phyloP scores from a whole-genome alignment of 1,284 basidiomycete species.

The Coniferiporia weirii region DNA sequence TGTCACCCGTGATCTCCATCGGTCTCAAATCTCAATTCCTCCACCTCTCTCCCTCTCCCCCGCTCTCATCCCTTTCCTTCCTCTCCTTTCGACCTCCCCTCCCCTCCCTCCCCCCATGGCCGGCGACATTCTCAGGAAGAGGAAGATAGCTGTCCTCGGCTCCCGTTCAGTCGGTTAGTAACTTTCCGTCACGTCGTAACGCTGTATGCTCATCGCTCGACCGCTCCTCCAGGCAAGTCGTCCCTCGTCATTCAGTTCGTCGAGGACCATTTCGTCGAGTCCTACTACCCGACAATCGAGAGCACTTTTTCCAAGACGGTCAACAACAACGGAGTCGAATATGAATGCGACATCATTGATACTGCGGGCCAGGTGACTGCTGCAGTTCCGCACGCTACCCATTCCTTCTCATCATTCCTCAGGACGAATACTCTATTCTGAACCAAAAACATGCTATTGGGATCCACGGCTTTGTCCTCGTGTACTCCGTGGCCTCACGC shows the following conservation, averaged over 20 bases:
- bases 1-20: conserved; percentile 7
- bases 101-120: conserved; percentile 33
- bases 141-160: conserved; percentile 80
- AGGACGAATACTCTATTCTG: conserved; percentile 86
- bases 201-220: conserved; percentile 13
- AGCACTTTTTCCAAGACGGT: conserved; percentile 83
- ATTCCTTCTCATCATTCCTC: background rate
- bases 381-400: background rate
- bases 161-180: conserved; percentile 75
- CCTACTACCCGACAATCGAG: conserved; percentile 96
- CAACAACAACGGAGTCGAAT: conserved; percentile 79
- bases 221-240: conserved; percentile 57
- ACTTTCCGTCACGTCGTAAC: conserved; percentile 20
- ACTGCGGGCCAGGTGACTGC: conserved; percentile 84
- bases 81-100: conserved; percentile 11
- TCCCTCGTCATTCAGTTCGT: conserved; percentile 74
- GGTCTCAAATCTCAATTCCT: conserved; percentile 3
- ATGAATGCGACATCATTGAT: conserved; percentile 97
- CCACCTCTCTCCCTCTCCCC: conserved; percentile 16
- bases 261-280: conserved; percentile 66
- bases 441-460: conserved; percentile 80
- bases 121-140: conserved; percentile 66
- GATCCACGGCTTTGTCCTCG: conserved; percentile 83
- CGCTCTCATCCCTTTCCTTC: conserved; percentile 3
- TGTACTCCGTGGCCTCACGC: conserved; percentile 91